Evolutionary conservation across 148 eudicot species (phyloP), one percentile per base, ranked within the genome.

Genomic region (Nepenthes gracilis): DNA sequence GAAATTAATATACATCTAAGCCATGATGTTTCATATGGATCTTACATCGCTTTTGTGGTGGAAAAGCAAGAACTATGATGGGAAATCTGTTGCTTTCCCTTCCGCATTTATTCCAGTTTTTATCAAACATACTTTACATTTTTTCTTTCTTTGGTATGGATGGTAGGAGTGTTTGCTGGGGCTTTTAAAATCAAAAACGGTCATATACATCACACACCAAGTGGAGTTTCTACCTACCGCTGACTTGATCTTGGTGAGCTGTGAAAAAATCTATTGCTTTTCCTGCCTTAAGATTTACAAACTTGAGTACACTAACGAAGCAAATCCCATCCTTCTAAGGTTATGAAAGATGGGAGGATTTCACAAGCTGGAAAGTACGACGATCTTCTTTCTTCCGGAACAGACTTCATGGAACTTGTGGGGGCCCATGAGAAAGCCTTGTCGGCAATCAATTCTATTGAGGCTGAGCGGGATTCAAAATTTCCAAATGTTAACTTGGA

Each of bases 201-300:
- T 75, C 36, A 67, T 79, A 9, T 79, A 58, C 36, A 77, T 79
- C 57, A 75, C 83, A 1, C 83, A 79, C 48, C 83, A 79, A 61
- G 74, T 79, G 56, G 83, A 79, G 53, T 79, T 79, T 59, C 38
- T 79, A 15, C 79, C 77, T 36, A 55, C 80, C 56, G 93, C 86
- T 3, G 88, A 83, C 67, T 68, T 86, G 51, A 81, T 86, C 64
- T 61, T 86, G 86, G 93, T 83, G 67, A 66, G 82, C 34, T 35
- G 9, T 35, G 23, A 6, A 49, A 23, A 10, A 49, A 49, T 58
- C 14, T 8, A 47, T 12, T 49, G 12, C 12, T 36, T 36, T 5
- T 14, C 45, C 23, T 59, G 15, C 4, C 61, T 32, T 64, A 58
- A 9, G 61, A 8, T 54, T 60, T 35, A 36, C 35, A 12, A 3